These are phyloP conservation scores for Tulasnella sp. DNA, from an alignment of 768 basidiomycete species.

Conservation along the genomic window DNA sequence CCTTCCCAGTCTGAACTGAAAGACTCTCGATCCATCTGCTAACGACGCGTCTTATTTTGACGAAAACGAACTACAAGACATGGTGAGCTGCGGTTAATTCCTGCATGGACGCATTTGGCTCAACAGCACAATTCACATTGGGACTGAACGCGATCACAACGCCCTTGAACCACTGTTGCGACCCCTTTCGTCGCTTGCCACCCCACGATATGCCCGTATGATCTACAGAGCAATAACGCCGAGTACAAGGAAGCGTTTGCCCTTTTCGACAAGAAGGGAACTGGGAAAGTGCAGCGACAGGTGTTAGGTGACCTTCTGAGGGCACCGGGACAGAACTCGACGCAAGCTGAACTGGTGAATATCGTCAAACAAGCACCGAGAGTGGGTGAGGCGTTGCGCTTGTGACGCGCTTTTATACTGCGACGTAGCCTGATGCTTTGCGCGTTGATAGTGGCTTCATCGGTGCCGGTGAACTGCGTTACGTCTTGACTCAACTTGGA, in stretches of 20 bases:
- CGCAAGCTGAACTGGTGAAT: slow-evolving; percentile 90
- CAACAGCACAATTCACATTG: background rate
- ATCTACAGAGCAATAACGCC: slow-evolving; percentile 30
- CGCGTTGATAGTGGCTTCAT: slow-evolving; percentile 60
- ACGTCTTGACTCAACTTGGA: slow-evolving; percentile 90
- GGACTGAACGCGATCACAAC: background rate
- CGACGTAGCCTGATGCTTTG: background rate
- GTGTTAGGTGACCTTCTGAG: slow-evolving; percentile 87
- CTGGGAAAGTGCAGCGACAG: slow-evolving; percentile 79
- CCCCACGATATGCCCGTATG: background rate
- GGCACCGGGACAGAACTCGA: slow-evolving; percentile 97
- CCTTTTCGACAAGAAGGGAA: slow-evolving; percentile 95
- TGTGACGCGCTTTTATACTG: background rate
- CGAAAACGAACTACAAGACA: background rate
- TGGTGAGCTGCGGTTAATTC: background rate
- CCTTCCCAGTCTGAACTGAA: background rate
- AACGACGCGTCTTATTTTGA: background rate
- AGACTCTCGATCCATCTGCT: background rate
- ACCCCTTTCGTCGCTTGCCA: background rate
- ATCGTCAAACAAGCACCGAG: slow-evolving; percentile 64
- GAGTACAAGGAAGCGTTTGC: slow-evolving; percentile 98
- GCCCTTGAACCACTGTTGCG: background rate
- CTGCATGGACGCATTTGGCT: background rate
- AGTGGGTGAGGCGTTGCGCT: slow-evolving; percentile 48
- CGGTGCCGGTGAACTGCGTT: slow-evolving; percentile 84